Percentiles rank a stretch among this genome's conserved stretches.
phyloP scores from a whole-genome alignment of 1,284 basidiomycete species.

The Cutaneotrichosporon daszewskae region DNA sequence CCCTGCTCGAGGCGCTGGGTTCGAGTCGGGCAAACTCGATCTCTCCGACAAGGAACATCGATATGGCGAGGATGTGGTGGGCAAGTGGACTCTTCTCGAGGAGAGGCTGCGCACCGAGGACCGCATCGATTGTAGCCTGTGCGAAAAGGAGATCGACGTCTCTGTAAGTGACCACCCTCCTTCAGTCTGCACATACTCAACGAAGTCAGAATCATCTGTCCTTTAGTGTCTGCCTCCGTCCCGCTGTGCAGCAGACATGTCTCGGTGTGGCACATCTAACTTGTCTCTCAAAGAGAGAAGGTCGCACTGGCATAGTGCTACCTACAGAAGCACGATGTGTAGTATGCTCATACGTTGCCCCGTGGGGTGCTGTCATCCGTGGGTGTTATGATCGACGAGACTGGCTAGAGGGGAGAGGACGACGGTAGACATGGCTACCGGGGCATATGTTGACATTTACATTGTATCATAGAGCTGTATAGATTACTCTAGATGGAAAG shows the following conservation, averaged over 20 bases:
- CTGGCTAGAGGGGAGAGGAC: too few relatives aligned
- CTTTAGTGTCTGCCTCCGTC: slow-evolving; percentile 55
- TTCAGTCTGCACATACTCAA: too few relatives aligned
- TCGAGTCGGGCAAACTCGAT: slow-evolving; percentile 55
- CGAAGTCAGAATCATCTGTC: slow-evolving; percentile 56
- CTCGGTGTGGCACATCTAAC: slow-evolving; percentile 57
- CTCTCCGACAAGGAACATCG: slow-evolving; percentile 58
- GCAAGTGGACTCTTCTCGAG: slow-evolving; percentile 18
- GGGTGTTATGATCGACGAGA: not conserved
- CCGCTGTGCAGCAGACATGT: slow-evolving; percentile 22
- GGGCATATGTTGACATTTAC: too few relatives aligned
- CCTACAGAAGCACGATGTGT: too few relatives aligned
- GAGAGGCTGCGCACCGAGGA: not conserved
- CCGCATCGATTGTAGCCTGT: slow-evolving; percentile 54
- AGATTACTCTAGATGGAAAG: too few relatives aligned
- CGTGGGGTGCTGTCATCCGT: too few relatives aligned
- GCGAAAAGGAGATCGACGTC: slow-evolving; percentile 49
- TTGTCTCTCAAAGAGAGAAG: slow-evolving; percentile 55
- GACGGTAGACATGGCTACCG: too few relatives aligned
- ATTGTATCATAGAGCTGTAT: too few relatives aligned
- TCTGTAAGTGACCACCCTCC: slow-evolving; percentile 49
- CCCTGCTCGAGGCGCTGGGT: too few relatives aligned
- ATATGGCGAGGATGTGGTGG: slow-evolving; percentile 17
- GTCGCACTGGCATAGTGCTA: not conserved
- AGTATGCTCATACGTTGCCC: too few relatives aligned